Base-by-base conservation (phyloP, 768 basidiomycete species). In the Tricholomella constricta region DNA sequence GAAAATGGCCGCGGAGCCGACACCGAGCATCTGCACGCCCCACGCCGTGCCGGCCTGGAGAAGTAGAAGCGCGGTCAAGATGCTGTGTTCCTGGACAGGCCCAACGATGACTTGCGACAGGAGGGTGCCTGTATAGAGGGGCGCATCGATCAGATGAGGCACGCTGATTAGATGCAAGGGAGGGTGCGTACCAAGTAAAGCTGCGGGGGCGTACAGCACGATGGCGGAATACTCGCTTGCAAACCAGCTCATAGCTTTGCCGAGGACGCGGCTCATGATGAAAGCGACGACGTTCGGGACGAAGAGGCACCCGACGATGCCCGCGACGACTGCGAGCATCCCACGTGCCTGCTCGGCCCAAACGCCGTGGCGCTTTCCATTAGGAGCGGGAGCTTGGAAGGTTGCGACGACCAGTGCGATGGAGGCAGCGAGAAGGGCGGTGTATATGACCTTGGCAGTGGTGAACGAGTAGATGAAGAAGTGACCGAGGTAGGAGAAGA, bases 171-270 rank as follows among this genome's bases (percentile, higher is more conserved):
- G 25, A 29, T 36, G 22, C 3, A 34, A 22, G 35, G 26, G 14
- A 14, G 15, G 27, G 27, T 19, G 32, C 20, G 35, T 58, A 88
- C 92, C 92, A 12, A 89, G 71, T 12, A 92, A 62, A 0, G 85
- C 83, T 2, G 90, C 79, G 12, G 91, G 89, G 2, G 79, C 89
- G 62, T 91, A 98, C 19, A 97, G 69, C 19, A 78, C 63, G 8
- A 95, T 57, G 1, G 81, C 78, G 10, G 82, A 77, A 58, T 85
- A 78, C 55, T 91, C 90, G 36, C 76, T 80, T 14, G 80, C 75
- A 69, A 91, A 97, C 94, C 94, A 98, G 61, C 89, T 89, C 82
- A 96, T 81, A 0, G 82, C 78, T 67, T 82, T 87, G 7, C 81
- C 77, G 19, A 93, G 65, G 0, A 83, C 79, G 4, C 66, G 64